phyloP scores from a whole-genome alignment of 306 rosid species.

The Vigna unguiculata region DNA sequence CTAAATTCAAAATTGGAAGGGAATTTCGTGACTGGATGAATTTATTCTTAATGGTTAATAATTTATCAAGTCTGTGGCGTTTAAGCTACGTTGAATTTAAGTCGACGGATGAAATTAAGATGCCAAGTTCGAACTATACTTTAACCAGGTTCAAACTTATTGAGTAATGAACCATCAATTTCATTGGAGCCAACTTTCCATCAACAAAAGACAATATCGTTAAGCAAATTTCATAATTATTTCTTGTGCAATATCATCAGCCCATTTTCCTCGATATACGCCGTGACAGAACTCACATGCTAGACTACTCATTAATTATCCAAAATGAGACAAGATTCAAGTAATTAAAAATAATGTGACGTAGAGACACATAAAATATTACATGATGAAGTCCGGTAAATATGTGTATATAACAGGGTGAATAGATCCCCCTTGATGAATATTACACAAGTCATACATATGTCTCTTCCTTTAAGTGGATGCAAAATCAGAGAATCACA shows the following conservation, averaged over 20 bases:
- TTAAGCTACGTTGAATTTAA: not conserved
- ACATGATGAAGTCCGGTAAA: not conserved
- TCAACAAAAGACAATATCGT: not conserved
- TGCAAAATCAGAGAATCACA: constrained; percentile 27
- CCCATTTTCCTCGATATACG: not conserved
- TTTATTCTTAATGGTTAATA: not conserved
- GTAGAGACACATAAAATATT: constrained; percentile 5
- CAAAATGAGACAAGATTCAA: not conserved
- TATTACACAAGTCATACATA: not conserved
- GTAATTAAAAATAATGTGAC: not conserved
- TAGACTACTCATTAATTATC: not conserved
- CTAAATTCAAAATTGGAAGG: not conserved
- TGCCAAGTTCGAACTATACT: not conserved
- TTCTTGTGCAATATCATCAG: not conserved
- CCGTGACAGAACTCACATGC: not conserved
- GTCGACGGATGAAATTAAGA: not conserved
- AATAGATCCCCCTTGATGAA: constrained; percentile 1
- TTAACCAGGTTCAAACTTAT: not conserved
- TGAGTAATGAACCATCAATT: not conserved
- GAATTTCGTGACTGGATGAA: not conserved
- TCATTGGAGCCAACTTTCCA: not conserved
- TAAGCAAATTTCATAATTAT: not conserved
- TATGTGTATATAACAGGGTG: not conserved
- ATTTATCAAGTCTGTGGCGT: not conserved
- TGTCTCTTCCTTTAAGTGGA: constrained; percentile 31